A percentile compares a stretch with the other conserved stretches of the same genome.
phyloP scores from a whole-genome alignment of 1,284 basidiomycete genomes.

The Naganishia cerealis region DNA sequence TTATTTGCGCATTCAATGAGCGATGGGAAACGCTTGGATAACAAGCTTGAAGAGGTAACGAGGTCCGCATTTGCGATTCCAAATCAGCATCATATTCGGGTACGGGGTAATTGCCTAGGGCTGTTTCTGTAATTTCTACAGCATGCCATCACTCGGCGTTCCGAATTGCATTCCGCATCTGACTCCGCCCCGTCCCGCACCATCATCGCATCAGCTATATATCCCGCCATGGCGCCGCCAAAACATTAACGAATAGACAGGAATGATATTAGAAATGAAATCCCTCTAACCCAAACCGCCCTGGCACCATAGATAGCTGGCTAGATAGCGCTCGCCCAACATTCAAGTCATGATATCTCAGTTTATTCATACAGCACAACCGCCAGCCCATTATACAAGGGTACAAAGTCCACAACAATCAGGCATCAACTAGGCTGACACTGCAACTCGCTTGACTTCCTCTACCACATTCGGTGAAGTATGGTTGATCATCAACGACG shows the following conservation, averaged over 20 bases:
- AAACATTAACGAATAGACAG: no score
- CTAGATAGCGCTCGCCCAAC: no score
- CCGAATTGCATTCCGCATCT: not conserved
- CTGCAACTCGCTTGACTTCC: slow-evolving; percentile 33
- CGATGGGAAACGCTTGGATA: not conserved
- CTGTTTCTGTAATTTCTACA: not conserved
- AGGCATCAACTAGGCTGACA: slow-evolving; percentile 23
- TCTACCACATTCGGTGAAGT: slow-evolving; percentile 26
- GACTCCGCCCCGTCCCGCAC: not conserved
- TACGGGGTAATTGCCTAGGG: not conserved
- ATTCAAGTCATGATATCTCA: not conserved
- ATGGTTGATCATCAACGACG: slow-evolving; percentile 34
- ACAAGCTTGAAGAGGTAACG: not conserved
- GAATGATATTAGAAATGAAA: no score
- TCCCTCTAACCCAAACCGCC: no score
- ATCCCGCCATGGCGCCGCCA: no score
- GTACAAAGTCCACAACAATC: not conserved
- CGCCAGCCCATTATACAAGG: not conserved
- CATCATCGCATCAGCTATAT: no score
- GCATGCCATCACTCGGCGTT: not conserved
- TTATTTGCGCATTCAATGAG: not conserved
- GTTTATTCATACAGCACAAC: not conserved
- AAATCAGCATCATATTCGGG: slow-evolving; percentile 2
- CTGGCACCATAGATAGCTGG: no score
- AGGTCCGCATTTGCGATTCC: not conserved